Evolutionary conservation across 345 rosid genomes (phyloP).

Genomic region (Lepidium sativum): DNA sequence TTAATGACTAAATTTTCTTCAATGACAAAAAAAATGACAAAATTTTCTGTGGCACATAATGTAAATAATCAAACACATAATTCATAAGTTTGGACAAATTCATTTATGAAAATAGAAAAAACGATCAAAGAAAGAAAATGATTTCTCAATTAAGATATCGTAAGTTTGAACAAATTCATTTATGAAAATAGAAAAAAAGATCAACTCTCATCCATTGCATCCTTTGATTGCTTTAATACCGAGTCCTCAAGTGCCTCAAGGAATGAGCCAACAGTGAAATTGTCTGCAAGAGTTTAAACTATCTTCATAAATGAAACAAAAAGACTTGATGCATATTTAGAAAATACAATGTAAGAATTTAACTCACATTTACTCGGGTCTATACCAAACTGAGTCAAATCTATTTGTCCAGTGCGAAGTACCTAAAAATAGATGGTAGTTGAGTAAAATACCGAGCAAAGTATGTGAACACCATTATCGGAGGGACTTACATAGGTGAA

Average conservation of each 20-base stretch:
- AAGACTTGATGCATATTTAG: not conserved
- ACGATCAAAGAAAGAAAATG: not conserved
- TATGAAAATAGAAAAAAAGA: not conserved
- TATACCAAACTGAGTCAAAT: conserved; percentile 87
- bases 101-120: not conserved
- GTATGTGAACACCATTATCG: not conserved
- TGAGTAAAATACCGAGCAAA: not conserved
- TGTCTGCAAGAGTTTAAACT: conserved; percentile 49
- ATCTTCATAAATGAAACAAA: not conserved
- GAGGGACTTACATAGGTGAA: conserved; percentile 69
- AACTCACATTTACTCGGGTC: conserved; percentile 87
- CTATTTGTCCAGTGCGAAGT: conserved; percentile 90
- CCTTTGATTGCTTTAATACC: conserved; percentile 28
- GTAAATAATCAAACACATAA: too few species aligned
- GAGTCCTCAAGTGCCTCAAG: conserved; percentile 98
- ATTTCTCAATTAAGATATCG: not conserved
- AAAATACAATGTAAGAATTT: not conserved
- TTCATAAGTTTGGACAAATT: not conserved
- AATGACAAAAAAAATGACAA: too few species aligned
- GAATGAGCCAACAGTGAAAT: conserved; percentile 73
- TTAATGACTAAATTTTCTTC: too few species aligned
- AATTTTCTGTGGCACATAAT: too few species aligned
- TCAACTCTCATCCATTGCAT: conserved; percentile 27
- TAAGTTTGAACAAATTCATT: conserved; percentile 1
- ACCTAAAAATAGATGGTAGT: conserved; percentile 40